phyloP scores from a whole-genome alignment of 176 grass and related monocot genomes.

The Triticum turgidum region DNA sequence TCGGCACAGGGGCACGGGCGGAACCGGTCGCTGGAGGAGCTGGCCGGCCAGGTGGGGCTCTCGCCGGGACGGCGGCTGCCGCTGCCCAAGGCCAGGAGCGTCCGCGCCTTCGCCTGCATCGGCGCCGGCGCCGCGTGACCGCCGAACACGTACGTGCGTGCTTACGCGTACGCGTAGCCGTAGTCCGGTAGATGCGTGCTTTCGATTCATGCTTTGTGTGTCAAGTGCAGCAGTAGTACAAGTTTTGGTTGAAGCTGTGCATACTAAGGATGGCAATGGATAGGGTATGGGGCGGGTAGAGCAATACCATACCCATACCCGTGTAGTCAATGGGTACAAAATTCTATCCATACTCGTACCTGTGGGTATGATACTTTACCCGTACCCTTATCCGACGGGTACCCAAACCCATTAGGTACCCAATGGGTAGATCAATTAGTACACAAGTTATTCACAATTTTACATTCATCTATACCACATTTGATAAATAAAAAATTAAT shows the following conservation, averaged over 20 bases:
- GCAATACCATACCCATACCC: too few relatives aligned
- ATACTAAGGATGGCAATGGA: neutral
- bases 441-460: too few relatives aligned
- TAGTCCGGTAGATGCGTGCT: neutral
- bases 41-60: constrained; percentile 41
- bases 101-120: constrained; percentile 57
- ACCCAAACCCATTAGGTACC: too few relatives aligned
- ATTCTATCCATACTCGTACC: too few relatives aligned
- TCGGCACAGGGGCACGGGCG: constrained; percentile 16
- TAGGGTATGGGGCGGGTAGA: too few relatives aligned
- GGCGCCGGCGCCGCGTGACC: constrained; percentile 31
- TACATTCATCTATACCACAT: too few relatives aligned
- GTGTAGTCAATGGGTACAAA: too few relatives aligned
- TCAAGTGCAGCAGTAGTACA: neutral
- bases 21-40: constrained; percentile 47
- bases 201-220: neutral
- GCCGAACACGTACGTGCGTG: neutral
- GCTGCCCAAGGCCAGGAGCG: constrained; percentile 55
- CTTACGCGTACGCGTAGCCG: neutral
- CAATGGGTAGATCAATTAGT: too few relatives aligned
- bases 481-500: too few relatives aligned
- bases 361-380: too few relatives aligned
- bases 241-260: neutral
- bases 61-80: constrained; percentile 31
- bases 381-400: too few relatives aligned